These are phyloP conservation scores for Clathrospora elynae DNA, from an alignment of 2,329 filamentous ascomycete genomes.

Conservation along the genomic window DNA sequence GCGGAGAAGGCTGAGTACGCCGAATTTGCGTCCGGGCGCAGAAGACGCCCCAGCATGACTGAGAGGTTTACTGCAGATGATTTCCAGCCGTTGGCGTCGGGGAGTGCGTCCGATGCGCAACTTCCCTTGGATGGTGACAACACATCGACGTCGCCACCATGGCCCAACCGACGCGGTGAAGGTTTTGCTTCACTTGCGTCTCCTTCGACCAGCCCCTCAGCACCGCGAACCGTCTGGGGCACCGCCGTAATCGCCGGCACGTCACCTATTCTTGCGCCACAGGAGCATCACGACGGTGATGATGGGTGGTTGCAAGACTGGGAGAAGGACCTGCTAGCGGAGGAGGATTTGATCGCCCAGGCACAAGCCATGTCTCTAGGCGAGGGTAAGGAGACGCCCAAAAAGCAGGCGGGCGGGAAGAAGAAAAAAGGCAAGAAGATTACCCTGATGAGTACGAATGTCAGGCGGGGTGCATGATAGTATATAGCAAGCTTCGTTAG, in stretches of 20 bases:
- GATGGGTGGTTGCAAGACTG: constrained; percentile 88
- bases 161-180: constrained; percentile 59
- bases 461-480: constrained; percentile 58
- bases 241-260: constrained; percentile 68
- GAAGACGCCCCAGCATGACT: constrained; percentile 60
- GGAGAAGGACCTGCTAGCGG: constrained; percentile 76
- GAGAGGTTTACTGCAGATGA: constrained; percentile 59
- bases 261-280: constrained; percentile 60
- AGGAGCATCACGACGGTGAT: constrained; percentile 54
- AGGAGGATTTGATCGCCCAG: constrained; percentile 57
- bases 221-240: constrained; percentile 87
- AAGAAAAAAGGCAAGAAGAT: constrained; percentile 72
- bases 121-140: constrained; percentile 39
- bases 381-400: constrained; percentile 33
- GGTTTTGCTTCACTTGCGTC: constrained; percentile 71
- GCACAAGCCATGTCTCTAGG: constrained; percentile 50
- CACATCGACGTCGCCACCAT: constrained; percentile 55
- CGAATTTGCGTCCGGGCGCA: constrained; percentile 69
- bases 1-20: constrained; percentile 81
- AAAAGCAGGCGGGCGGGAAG: constrained; percentile 53
- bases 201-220: constrained; percentile 79
- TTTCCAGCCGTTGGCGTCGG: constrained; percentile 48
- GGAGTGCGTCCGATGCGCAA: constrained; percentile 32
- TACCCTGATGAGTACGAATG: constrained; percentile 70
- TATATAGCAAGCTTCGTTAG: constrained; percentile 17